These are phyloP conservation scores for Naganishia vishniacii DNA, from an alignment of 768 basidiomycete species.

Conservation along the genomic window DNA sequence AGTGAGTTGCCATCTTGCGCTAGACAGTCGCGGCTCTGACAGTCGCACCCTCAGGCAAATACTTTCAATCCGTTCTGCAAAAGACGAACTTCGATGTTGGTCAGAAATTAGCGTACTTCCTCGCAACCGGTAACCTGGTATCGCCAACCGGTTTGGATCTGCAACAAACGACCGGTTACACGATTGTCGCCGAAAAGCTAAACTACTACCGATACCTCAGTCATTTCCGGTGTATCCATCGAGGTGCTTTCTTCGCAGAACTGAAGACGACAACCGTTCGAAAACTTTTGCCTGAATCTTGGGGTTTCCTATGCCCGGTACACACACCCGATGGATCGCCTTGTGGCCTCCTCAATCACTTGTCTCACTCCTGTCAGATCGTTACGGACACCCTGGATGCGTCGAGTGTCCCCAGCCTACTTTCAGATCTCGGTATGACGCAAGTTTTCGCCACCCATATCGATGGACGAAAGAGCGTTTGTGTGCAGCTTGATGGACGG, in stretches of 20 bases:
- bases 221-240: constrained; percentile 96
- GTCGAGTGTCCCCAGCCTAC: constrained; percentile 71
- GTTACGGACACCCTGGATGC: constrained; percentile 70
- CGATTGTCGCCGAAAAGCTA: constrained; percentile 95
- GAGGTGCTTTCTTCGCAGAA: constrained; percentile 98
- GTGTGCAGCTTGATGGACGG: constrained; percentile 89
- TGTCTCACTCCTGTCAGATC: constrained; percentile 87
- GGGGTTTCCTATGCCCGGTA: constrained; percentile 98
- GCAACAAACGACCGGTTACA: constrained; percentile 97
- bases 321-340: constrained; percentile 98
- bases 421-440: constrained; percentile 88
- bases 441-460: constrained; percentile 73
- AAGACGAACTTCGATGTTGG: constrained; percentile 90
- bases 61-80: constrained; percentile 67
- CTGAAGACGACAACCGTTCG: constrained; percentile 96
- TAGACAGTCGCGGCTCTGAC: not conserved
- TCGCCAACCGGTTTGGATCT: constrained; percentile 93
- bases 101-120: constrained; percentile 79
- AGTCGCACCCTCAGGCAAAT: constrained; percentile 59
- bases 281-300: constrained; percentile 92
- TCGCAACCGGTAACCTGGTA: constrained; percentile 92
- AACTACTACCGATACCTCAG: constrained; percentile 98
- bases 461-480: constrained; percentile 73
- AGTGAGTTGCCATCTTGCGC: constrained; percentile 54
- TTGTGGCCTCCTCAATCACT: constrained; percentile 94